Percentiles rank a stretch among this genome's conserved stretches.
Evolutionary conservation across 1,284 basidiomycete genomes (phyloP).

Genomic region (Flammula alnicola): DNA sequence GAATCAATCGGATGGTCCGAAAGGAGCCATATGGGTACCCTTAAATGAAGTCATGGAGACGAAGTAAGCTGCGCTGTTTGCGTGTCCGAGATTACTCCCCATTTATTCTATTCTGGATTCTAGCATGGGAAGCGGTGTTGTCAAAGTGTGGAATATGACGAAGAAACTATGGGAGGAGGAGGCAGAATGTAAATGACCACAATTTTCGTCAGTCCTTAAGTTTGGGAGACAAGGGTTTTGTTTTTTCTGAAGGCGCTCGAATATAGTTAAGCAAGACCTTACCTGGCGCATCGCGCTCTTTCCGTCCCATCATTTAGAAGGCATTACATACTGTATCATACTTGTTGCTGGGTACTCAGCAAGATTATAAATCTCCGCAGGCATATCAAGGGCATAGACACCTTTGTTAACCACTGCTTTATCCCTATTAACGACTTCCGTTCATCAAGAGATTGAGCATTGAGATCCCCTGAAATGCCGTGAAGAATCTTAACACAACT

Average conservation of each 20-base stretch:
- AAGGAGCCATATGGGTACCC: conserved; percentile 51
- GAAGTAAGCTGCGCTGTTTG: conserved; percentile 56
- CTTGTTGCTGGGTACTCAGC: too few relatives aligned
- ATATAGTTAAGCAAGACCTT: too few relatives aligned
- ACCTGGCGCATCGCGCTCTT: too few relatives aligned
- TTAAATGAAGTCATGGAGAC: conserved; percentile 57
- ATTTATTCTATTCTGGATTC: conserved; percentile 14
- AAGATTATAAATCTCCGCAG: not conserved
- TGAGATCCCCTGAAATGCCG: not conserved
- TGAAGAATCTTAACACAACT: too few relatives aligned
- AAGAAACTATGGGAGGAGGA: conserved; percentile 40
- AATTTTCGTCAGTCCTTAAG: too few relatives aligned
- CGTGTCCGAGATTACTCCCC: conserved; percentile 13
- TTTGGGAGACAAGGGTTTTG: too few relatives aligned
- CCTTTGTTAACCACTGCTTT: conserved; percentile 10
- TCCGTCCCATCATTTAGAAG: too few relatives aligned
- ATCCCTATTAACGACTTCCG: conserved; percentile 2
- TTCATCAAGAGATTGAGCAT: not conserved
- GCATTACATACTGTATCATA: too few relatives aligned
- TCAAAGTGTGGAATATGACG: conserved; percentile 61
- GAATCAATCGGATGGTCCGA: conserved; percentile 13
- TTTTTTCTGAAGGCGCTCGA: too few relatives aligned
- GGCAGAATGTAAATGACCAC: too few relatives aligned
- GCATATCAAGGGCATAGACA: not conserved
- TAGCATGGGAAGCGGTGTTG: conserved; percentile 66